These are phyloP conservation scores for Cryphonectria naterciae DNA, from an alignment of 2,329 filamentous ascomycete genomes.

Conservation along the genomic window DNA sequence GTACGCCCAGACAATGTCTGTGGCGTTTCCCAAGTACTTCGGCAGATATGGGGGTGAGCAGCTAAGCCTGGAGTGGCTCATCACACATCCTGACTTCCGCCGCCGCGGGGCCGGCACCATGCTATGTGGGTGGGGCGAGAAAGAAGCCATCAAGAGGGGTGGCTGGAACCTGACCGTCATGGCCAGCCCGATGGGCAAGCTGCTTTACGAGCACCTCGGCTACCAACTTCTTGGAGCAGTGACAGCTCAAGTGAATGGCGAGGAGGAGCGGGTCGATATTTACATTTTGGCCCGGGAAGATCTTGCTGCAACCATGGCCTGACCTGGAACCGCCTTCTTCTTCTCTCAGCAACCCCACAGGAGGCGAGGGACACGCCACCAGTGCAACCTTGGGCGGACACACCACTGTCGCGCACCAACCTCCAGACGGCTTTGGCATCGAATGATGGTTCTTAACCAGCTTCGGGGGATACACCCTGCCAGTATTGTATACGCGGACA, in stretches of 20 bases:
- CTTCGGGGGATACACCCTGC: no score
- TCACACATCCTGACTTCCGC: slow-evolving; percentile 2
- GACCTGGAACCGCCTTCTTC: neutral
- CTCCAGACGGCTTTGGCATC: no score
- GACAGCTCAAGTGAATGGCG: neutral
- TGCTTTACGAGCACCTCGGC: neutral
- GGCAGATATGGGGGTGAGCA: neutral
- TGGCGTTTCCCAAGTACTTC: neutral
- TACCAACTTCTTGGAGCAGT: neutral
- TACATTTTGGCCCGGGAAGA: neutral
- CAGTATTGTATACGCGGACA: no score
- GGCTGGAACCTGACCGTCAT: neutral
- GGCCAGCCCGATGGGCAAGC: slow-evolving; percentile 5
- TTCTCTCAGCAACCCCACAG: neutral
- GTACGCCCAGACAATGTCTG: neutral
- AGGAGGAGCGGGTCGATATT: neutral
- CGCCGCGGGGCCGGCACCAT: slow-evolving; percentile 3
- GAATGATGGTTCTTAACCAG: no score
- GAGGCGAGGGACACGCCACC: neutral
- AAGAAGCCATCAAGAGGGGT: slow-evolving; percentile 5
- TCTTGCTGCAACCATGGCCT: neutral
- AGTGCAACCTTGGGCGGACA: neutral
- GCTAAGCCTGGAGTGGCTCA: neutral
- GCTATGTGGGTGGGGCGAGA: neutral
- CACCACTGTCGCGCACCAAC: neutral